Conservation (phyloP, 441 rosid genomes). For the Arabidopsis hybrid region DNA sequence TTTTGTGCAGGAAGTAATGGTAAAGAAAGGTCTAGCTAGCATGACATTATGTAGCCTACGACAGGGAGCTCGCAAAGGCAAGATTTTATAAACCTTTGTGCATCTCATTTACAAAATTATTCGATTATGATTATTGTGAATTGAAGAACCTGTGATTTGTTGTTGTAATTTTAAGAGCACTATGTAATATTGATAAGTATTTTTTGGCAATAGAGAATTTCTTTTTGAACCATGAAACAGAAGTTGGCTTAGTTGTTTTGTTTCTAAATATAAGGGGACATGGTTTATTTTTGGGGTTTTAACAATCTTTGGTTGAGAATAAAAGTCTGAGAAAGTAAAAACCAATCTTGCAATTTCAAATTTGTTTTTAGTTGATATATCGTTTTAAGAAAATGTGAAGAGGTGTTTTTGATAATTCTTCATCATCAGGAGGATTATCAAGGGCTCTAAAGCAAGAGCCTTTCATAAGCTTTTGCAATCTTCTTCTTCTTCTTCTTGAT, state of each 20-base stretch:
- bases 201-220: constrained; percentile 19
- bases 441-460: constrained; percentile 44
- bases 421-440: constrained; percentile 37
- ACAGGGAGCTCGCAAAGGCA: constrained; percentile 69
- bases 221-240: constrained; percentile 14
- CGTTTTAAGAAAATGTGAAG: constrained; percentile 6
- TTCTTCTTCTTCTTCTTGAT: constrained; percentile 31
- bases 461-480: constrained; percentile 34
- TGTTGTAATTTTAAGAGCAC: constrained; percentile 33
- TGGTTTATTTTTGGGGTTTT: constrained; percentile 39
- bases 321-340: constrained; percentile 26
- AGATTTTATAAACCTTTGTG: constrained; percentile 32
- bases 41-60: constrained; percentile 83
- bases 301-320: constrained; percentile 29
- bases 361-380: constrained; percentile 24
- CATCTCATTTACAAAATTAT: neutral
- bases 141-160: neutral
- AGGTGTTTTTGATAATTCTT: constrained; percentile 31
- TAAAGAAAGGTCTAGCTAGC: constrained; percentile 71
- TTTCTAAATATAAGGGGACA: constrained; percentile 29
- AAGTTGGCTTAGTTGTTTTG: constrained; percentile 16
- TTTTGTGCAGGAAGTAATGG: constrained; percentile 65
- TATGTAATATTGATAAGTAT: constrained; percentile 16
- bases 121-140: constrained; percentile 13
- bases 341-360: constrained; percentile 22